Base-by-base conservation (phyloP, 257 asterid genomes). In the Marsdenia floribunda region DNA sequence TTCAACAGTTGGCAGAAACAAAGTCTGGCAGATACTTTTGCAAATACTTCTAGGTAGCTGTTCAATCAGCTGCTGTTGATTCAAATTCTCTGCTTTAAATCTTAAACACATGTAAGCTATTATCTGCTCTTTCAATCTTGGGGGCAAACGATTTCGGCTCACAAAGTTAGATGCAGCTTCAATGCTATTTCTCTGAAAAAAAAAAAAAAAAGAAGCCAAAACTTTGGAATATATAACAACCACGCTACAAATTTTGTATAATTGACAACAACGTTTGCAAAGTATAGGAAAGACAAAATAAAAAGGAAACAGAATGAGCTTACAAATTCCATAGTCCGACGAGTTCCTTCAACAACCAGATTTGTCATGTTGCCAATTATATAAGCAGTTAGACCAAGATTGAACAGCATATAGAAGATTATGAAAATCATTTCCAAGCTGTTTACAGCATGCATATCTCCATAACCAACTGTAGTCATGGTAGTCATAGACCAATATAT, bases 291-390 rank as follows among this genome's bases (percentile, higher is more conserved):
- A 52, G 16, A 19, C 53, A 35, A 37, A 44, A 49, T 15, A 37
- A 65, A 55, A 59, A 0, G 10, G n/a, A 22, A 29, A 44, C 49
- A 44, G 49, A 44, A 40, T 6, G 37, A 65, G 68, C 96, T 86
- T 84, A 91, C 97, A 15, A 93, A 93, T 77, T 93, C 98, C 98
- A 93, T 93, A 40, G 97, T 93, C 46, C 97, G 82, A 21, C 97
- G 88, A 16, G 97, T 93, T 77, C 97, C 98, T 84, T 93, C 96
- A 2, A 93, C 97, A 37, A 93, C 98, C 76, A 93, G 84, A 77
- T 93, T 91, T 19, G 98, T 93, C 93, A 93, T 93, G 87, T 93
- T 93, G 57, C 98, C 98, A 26, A 93, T 93, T 67, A 93, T 91
- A n/a, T 91, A 93, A 71, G 98, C 96, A 6, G 96, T 93, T 5